Evolutionary conservation across 495 filamentous ascomycete genomes (phyloP), one percentile per base, ranked within the genome.

Genomic region (Penicillium verhagenii): DNA sequence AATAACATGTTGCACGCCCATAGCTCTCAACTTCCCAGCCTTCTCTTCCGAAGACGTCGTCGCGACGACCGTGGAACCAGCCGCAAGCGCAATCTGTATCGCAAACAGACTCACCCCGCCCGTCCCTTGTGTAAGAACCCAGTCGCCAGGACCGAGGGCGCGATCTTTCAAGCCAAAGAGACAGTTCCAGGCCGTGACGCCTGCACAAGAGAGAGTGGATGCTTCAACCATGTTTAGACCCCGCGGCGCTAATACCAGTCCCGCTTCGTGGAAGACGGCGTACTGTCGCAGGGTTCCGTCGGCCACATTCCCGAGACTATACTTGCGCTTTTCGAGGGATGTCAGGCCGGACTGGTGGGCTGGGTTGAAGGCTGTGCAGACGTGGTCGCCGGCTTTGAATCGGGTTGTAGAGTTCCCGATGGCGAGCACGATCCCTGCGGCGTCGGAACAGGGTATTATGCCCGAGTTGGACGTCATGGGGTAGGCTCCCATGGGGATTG

Each of bases 251-350:
- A 56, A 54, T 13, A 72, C 72, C 1, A 74, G 56, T 48, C 89
- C 91, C 55, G 92, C 88, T 59, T 94, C 90, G 42, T 81, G 77
- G 72, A 87, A 91, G 39, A 96, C 82, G 52, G 87, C 90, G 50
- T 87, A 86, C 58, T 84, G 72, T 5, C 85, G 73, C 18, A 91
- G 65, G 0, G 81, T 81, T 31, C 89, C 88, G 57, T 91, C 80
- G 14, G 65, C 58, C 3, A 26, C 19, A 2, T 35, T 23, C 2
- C 50, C 50, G 9, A 53, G 16, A 7, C 25, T 16, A 11, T 16
- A 4, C 3, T 43, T 35, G 5, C 39, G 14, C 6, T 20, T 13
- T 10, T 33, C 14, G 26, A 9, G 47, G 8, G 28, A 19, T 2
- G n/a, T 35, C 2, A 19, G 13, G 3, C 29, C 29, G 13, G 29